Percentiles rank a stretch among this genome's conserved stretches.
Evolutionary conservation across 495 filamentous ascomycete species (phyloP).

Genomic region (Xylaria flabelliformis): DNA sequence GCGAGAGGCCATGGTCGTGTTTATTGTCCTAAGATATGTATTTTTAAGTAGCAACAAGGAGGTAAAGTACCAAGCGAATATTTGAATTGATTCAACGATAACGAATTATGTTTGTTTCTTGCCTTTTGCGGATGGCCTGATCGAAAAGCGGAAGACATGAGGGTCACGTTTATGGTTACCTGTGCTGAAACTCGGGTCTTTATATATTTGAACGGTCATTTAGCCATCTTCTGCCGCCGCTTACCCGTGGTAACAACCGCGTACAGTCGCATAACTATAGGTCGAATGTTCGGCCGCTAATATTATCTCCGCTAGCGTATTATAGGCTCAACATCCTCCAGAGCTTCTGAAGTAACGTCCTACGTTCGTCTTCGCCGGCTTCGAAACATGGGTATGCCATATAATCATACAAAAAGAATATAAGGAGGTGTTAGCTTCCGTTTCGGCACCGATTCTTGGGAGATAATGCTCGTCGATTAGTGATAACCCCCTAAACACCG

Average conservation of each 20-base stretch:
- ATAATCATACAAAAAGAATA: not conserved
- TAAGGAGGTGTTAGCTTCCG: not conserved
- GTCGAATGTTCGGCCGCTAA: not conserved
- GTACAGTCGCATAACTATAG: not conserved
- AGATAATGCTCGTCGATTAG: not conserved
- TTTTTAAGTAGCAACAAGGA: not conserved
- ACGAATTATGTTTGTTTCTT: not conserved
- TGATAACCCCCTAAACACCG: slow-evolving; percentile 6
- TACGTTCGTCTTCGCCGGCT: not conserved
- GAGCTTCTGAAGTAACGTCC: not conserved
- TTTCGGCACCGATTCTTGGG: slow-evolving; percentile 4
- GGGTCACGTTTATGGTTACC: not conserved
- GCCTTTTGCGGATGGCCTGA: not conserved
- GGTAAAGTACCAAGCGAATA: not conserved
- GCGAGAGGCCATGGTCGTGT: slow-evolving; percentile 27
- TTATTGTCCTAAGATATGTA: not conserved
- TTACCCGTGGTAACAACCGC: not conserved
- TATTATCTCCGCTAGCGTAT: not conserved
- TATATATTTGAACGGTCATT: not conserved
- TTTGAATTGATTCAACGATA: not conserved
- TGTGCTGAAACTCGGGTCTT: not conserved
- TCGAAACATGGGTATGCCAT: not conserved
- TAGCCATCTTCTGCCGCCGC: not conserved
- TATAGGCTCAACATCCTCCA: not conserved
- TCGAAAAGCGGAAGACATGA: not conserved